These are phyloP conservation scores for Cicer chorassanicum DNA, from an alignment of 306 rosid genomes.

Conservation along the genomic window DNA sequence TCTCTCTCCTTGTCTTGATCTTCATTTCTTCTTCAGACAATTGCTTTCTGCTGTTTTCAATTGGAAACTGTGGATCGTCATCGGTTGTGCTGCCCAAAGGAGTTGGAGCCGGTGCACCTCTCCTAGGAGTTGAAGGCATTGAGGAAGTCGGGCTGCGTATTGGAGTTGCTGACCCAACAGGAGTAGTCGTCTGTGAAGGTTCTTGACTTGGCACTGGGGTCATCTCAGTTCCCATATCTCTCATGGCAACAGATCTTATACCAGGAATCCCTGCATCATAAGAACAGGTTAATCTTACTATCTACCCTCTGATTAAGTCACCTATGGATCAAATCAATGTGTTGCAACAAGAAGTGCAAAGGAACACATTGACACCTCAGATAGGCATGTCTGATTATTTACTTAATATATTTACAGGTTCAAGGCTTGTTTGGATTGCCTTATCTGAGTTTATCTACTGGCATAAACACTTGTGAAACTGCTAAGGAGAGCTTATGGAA, in stretches of 20 bases:
- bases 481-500: too few species aligned
- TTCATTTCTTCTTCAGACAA: conserved; percentile 86
- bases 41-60: conserved; percentile 50
- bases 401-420: too few species aligned
- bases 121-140: conserved; percentile 81
- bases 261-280: conserved; percentile 66
- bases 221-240: conserved; percentile 99
- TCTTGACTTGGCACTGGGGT: conserved; percentile 92
- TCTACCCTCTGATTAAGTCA: conserved; percentile 11
- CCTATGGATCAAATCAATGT: neutral
- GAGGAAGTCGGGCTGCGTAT: conserved; percentile 84
- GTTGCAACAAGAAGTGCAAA: neutral
- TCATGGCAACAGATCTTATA: conserved; percentile 89
- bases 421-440: too few species aligned
- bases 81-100: conserved; percentile 51
- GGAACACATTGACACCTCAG: neutral
- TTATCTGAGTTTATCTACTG: too few species aligned
- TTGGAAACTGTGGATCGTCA: conserved; percentile 48
- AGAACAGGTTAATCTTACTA: conserved; percentile 37
- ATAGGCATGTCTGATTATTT: too few species aligned
- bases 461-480: too few species aligned
- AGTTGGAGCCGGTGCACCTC: conserved; percentile 76
- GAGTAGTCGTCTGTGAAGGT: conserved; percentile 92
- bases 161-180: conserved; percentile 81
- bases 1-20: conserved; percentile 88